These are phyloP conservation scores for Rutstroemia sp. DNA, from an alignment of 2,329 filamentous ascomycete genomes.

Conservation along the genomic window DNA sequence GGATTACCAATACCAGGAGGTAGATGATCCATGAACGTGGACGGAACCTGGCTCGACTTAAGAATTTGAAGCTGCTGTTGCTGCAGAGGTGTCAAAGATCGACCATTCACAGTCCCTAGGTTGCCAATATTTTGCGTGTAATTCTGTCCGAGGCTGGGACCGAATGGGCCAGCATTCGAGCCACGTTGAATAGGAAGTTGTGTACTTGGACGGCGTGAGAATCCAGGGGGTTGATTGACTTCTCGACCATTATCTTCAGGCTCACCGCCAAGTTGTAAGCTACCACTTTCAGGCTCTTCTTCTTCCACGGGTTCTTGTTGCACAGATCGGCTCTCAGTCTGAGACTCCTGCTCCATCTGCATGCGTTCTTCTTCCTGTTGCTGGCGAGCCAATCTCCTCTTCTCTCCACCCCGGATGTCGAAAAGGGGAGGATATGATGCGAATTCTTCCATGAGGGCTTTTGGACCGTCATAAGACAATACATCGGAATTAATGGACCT, in stretches of 20 bases:
- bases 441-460: constrained; percentile 34
- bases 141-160: constrained; percentile 40
- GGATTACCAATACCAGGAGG: constrained; percentile 45
- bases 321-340: constrained; percentile 42
- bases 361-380: constrained; percentile 52
- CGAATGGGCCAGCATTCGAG: constrained; percentile 44
- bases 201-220: constrained; percentile 56
- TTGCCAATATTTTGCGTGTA: constrained; percentile 44
- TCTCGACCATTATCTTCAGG: constrained; percentile 62
- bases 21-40: constrained; percentile 52
- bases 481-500: constrained; percentile 40
- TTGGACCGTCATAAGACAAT: constrained; percentile 40
- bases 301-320: constrained; percentile 46
- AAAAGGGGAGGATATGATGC: constrained; percentile 69
- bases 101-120: constrained; percentile 54
- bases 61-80: constrained; percentile 57
- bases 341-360: constrained; percentile 45
- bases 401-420: constrained; percentile 73
- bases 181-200: constrained; percentile 71
- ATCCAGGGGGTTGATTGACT: constrained; percentile 33
- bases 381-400: constrained; percentile 69
- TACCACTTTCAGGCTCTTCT: constrained; percentile 72
- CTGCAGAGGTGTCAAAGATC: constrained; percentile 75
- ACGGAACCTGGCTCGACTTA: constrained; percentile 34
- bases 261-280: constrained; percentile 83